phyloP scores from a whole-genome alignment of 257 asterid genomes.

The Lycium ferocissimum region DNA sequence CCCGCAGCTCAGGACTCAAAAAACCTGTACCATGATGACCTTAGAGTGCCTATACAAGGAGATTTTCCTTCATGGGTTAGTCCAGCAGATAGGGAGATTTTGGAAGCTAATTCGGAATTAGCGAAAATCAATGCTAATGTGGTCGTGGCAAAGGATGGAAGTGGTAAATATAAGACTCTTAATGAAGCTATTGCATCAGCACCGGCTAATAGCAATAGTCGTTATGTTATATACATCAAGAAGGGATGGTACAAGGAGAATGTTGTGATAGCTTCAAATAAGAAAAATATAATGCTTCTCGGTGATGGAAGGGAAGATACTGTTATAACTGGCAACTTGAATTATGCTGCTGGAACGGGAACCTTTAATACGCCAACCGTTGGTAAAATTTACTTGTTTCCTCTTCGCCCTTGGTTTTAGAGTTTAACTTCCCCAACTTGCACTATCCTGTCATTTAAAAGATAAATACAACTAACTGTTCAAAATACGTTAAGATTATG shows the following conservation, averaged over 20 bases:
- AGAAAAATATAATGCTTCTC: slow-evolving; percentile 41
- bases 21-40: neutral
- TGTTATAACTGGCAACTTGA: slow-evolving; percentile 43
- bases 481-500: no score
- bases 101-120: slow-evolving; percentile 12
- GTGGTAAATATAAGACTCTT: slow-evolving; percentile 40
- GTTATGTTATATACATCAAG: slow-evolving; percentile 42
- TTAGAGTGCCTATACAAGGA: neutral
- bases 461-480: no score
- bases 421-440: no score
- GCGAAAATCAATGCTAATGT: slow-evolving; percentile 27
- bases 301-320: slow-evolving; percentile 48
- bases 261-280: slow-evolving; percentile 32
- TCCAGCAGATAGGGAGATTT: slow-evolving; percentile 29
- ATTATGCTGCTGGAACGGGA: slow-evolving; percentile 37
- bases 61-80: slow-evolving; percentile 42
- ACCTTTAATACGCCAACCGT: slow-evolving; percentile 43
- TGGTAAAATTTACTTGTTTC: slow-evolving; percentile 35
- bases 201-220: slow-evolving; percentile 32
- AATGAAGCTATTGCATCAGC: slow-evolving; percentile 41
- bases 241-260: slow-evolving; percentile 40
- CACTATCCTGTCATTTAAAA: no score
- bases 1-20: no score
- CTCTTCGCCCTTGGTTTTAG: neutral
- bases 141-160: slow-evolving; percentile 47